phyloP scores from a whole-genome alignment of 2,329 filamentous ascomycete genomes.

The Diaporthe vaccinii region DNA sequence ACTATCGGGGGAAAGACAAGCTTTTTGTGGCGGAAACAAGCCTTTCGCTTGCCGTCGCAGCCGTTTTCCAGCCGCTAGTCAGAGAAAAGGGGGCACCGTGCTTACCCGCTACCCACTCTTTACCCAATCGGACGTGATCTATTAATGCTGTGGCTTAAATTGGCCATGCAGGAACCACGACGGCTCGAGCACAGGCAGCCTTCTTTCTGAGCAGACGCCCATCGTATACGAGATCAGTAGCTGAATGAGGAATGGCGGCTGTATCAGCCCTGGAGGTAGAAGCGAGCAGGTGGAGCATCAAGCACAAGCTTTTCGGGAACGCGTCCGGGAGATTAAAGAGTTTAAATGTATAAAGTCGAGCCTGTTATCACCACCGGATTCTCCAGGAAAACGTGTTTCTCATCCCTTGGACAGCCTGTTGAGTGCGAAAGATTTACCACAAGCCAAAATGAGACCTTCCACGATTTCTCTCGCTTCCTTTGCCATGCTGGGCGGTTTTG shows the following conservation, averaged over 20 bases:
- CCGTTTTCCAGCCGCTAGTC: conserved; percentile 14
- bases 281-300: background rate
- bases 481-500: conserved; percentile 34
- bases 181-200: background rate
- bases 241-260: conserved; percentile 11
- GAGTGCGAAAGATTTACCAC: background rate
- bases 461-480: conserved; percentile 6
- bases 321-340: background rate
- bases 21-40: conserved; percentile 25
- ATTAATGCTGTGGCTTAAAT: conserved; percentile 19
- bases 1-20: conserved; percentile 9
- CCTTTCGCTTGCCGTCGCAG: conserved; percentile 29
- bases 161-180: conserved; percentile 22
- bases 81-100: background rate
- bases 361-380: background rate
- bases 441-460: conserved; percentile 28
- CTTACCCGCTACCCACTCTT: conserved; percentile 1
- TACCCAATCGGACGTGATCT: conserved; percentile 28
- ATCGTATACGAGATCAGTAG: conserved; percentile 17
- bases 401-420: background rate
- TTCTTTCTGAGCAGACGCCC: background rate
- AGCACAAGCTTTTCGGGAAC: background rate
- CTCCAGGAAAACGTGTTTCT: too few relatives aligned
- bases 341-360: conserved; percentile 4
- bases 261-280: conserved; percentile 5